Conservation (phyloP, 2,329 filamentous ascomycete species). For the Talaromyces funiculosus region DNA sequence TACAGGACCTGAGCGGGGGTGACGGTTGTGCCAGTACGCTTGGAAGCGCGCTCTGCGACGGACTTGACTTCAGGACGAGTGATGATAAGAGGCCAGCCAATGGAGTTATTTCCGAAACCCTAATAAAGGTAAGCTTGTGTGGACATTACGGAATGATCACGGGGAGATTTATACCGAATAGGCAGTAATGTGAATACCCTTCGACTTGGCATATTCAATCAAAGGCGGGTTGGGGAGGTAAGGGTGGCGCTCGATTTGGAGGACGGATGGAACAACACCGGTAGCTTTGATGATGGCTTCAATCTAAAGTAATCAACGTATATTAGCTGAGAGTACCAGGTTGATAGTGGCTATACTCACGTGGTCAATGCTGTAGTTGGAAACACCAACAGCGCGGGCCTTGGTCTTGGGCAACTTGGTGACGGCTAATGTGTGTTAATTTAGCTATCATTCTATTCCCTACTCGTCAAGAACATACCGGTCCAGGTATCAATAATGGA, state of each 20-base stretch:
- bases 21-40: constrained; percentile 30
- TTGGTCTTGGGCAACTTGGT: constrained; percentile 40
- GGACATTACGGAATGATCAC: too few species aligned
- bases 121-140: constrained; percentile 14
- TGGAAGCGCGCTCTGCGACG: constrained; percentile 53
- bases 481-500: constrained; percentile 41
- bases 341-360: constrained; percentile 17
- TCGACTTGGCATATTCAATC: constrained; percentile 51
- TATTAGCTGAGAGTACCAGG: constrained; percentile 9
- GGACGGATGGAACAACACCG: constrained; percentile 57
- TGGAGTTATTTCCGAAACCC: constrained; percentile 54
- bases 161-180: constrained; percentile 47
- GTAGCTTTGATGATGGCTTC: constrained; percentile 51
- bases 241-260: constrained; percentile 66
- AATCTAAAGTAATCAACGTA: constrained; percentile 30
- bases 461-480: constrained; percentile 20
- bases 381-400: constrained; percentile 38
- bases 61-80: constrained; percentile 59
- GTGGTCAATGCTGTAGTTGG: constrained; percentile 36
- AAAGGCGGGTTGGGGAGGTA: constrained; percentile 59
- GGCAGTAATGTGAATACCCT: constrained; percentile 57
- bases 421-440: constrained; percentile 29
- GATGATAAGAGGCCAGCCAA: constrained; percentile 59
- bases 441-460: neutral
- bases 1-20: constrained; percentile 34